phyloP scores from a whole-genome alignment of 116 monocot genomes.

The Posidonia oceanica region DNA sequence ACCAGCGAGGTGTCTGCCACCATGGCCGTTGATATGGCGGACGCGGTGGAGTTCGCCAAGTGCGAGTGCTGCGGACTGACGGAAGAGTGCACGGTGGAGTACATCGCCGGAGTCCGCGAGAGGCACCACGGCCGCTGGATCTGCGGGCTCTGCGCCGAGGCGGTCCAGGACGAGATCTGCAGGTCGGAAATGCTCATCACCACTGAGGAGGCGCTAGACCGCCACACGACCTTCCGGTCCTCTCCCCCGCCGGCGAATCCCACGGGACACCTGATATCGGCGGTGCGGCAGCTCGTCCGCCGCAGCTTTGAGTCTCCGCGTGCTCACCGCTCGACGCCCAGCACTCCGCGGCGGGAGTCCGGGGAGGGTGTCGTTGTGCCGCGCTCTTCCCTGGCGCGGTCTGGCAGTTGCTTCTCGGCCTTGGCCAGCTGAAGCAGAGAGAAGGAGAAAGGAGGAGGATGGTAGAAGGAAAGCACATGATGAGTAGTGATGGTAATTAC shows the following conservation, averaged over 20 bases:
- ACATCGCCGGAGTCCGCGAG: conserved; percentile 47
- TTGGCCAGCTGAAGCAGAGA: conserved; percentile 7
- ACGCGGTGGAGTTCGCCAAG: conserved; percentile 30
- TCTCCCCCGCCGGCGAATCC: conserved; percentile 16
- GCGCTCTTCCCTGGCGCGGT: conserved; percentile 5
- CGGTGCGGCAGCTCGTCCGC: conserved; percentile 24
- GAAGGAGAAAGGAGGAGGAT: neutral
- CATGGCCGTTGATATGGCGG: neutral
- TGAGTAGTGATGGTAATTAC: neutral
- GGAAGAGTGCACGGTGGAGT: conserved; percentile 81
- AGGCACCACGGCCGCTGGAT: conserved; percentile 58
- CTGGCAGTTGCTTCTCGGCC: conserved; percentile 16
- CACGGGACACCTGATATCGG: conserved; percentile 33
- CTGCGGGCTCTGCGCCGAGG: conserved; percentile 76
- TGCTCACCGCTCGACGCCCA: conserved; percentile 7
- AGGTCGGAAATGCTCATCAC: conserved; percentile 30
- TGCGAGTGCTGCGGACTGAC: conserved; percentile 84
- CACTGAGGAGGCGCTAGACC: conserved; percentile 53
- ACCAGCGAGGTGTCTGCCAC: too few relatives aligned
- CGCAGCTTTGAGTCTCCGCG: conserved; percentile 33
- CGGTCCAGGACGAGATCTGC: conserved; percentile 68
- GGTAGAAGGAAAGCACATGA: too few relatives aligned
- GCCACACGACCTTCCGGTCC: conserved; percentile 40
- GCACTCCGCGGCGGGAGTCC: conserved; percentile 8
- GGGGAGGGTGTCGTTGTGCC: neutral